Evolutionary conservation across 139 green algal genomes (phyloP).

Genomic region (Mesotaenium endlicherianum): DNA sequence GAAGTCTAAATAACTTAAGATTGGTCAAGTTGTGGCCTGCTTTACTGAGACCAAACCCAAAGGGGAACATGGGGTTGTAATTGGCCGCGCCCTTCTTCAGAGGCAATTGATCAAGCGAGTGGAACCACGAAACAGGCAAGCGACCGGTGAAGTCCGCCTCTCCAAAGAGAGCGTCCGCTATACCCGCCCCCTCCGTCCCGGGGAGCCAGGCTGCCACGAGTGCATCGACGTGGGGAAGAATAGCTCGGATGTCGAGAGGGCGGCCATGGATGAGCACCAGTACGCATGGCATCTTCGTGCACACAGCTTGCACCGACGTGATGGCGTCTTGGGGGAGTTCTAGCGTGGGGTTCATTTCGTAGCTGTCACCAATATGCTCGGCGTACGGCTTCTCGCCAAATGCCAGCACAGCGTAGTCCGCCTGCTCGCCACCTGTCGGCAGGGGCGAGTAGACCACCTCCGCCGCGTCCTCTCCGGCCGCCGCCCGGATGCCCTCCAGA

Average conservation of each 20-base stretch:
- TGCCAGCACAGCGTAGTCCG: neutral
- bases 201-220: conserved; percentile 4
- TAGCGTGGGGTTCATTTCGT: neutral
- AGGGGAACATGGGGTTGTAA: neutral
- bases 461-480: neutral
- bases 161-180: conserved; percentile 26
- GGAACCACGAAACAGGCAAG: conserved; percentile 24
- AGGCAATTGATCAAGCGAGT: neutral
- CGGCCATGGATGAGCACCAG: conserved; percentile 17
- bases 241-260: neutral
- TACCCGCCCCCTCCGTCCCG: conserved; percentile 9
- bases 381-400: conserved; percentile 7
- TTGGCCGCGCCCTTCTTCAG: neutral
- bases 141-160: neutral
- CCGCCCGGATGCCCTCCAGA: neutral
- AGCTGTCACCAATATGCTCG: neutral
- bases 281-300: conserved; percentile 3
- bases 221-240: neutral
- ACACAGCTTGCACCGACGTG: neutral
- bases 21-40: too few species aligned
- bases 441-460: neutral
- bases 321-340: neutral
- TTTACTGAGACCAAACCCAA: neutral
- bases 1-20: too few species aligned
- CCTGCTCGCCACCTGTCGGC: neutral